Conservation (phyloP, 495 filamentous ascomycete genomes). For the Zalerion maritima region DNA sequence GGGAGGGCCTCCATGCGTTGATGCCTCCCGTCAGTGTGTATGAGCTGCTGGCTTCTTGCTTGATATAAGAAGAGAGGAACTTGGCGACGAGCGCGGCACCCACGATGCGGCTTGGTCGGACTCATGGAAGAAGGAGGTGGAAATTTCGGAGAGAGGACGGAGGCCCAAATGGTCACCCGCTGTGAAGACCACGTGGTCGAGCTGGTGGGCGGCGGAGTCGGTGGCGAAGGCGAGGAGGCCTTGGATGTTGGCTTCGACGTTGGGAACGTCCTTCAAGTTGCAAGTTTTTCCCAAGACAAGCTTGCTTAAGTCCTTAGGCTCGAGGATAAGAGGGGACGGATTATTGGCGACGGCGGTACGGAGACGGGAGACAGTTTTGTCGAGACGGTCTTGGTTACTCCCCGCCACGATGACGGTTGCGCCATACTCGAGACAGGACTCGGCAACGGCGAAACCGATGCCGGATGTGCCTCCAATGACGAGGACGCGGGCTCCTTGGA, state of each 20-base stretch:
- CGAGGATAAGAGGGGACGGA: too few species aligned
- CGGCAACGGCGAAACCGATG: slow-evolving; percentile 29
- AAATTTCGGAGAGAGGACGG: slow-evolving; percentile 15
- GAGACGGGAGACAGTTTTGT: slow-evolving; percentile 16
- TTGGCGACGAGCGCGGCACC: slow-evolving; percentile 27
- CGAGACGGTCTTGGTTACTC: slow-evolving; percentile 20
- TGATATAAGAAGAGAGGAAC: slow-evolving; percentile 21
- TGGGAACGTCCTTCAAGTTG: slow-evolving; percentile 22
- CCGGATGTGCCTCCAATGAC: slow-evolving; percentile 33
- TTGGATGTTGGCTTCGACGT: slow-evolving; percentile 21
- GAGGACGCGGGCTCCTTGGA: too few species aligned
- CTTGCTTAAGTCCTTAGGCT: slow-evolving; percentile 2
- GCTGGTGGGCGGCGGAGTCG: slow-evolving; percentile 9
- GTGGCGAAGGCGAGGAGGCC: slow-evolving; percentile 20
- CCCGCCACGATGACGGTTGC: slow-evolving; percentile 27
- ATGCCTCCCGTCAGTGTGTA: slow-evolving; percentile 31
- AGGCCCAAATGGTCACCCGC: slow-evolving; percentile 26
- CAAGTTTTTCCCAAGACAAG: slow-evolving; percentile 20
- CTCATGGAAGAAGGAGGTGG: slow-evolving; percentile 14
- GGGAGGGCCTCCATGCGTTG: slow-evolving; percentile 17
- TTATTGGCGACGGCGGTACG: too few species aligned
- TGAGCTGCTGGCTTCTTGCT: slow-evolving; percentile 13
- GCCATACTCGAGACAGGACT: slow-evolving; percentile 20
- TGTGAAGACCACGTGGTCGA: slow-evolving; percentile 38
- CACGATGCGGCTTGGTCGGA: slow-evolving; percentile 25